Base-by-base conservation (phyloP, 371 early-diverging fungal species). In the Syncephalis fuscata region DNA sequence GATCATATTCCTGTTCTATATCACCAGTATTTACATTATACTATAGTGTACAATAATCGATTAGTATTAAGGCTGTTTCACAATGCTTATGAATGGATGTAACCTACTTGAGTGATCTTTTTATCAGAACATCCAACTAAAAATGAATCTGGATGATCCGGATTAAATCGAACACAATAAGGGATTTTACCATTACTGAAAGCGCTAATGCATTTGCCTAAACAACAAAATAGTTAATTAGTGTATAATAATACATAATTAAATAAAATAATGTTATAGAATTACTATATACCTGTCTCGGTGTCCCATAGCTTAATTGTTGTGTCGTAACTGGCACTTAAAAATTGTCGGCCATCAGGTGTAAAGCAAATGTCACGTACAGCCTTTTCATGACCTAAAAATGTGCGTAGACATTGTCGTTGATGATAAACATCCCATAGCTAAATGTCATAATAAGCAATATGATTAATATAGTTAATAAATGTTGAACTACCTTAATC, bases 231-330 rank as follows among this genome's bases (percentile, higher is more conserved):
- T 21, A 38, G 39, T 45, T 43, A 38, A n/a, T 44, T 27, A 42
- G 17, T 17, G 21, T n/a, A 32, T 17, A 4, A 26, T 36, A 2
- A 39, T 17, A 52, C 51, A 23, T 46, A 25, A 7, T 14, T 2
- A 8, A 26, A 49, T 9, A 47, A 16, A 45, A 22, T 46, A 40
- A 14, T n/a, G 32, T 27, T 45, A 36, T 50, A 17, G 15, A 11
- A 44, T 21, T 41, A n/a, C n/a, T n/a, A 16, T 47, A 53, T 57
- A 63, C 76, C 91, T 16, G 94, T 95, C 55, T 94, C 94, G 0
- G 94, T 93, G 60, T 98, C 98, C 96, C 96, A 98, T 37, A 91
- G 61, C 61, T 95, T 95, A 25, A 91, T 72, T 52, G 73, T 82
- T 48, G 78, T 76, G 62, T 98, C 98, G 55, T 90, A 93, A 46